A percentile compares a stretch with the other conserved stretches of the same genome.
phyloP scores from a whole-genome alignment of 441 rosid species.

The Eutrema salsugineum region DNA sequence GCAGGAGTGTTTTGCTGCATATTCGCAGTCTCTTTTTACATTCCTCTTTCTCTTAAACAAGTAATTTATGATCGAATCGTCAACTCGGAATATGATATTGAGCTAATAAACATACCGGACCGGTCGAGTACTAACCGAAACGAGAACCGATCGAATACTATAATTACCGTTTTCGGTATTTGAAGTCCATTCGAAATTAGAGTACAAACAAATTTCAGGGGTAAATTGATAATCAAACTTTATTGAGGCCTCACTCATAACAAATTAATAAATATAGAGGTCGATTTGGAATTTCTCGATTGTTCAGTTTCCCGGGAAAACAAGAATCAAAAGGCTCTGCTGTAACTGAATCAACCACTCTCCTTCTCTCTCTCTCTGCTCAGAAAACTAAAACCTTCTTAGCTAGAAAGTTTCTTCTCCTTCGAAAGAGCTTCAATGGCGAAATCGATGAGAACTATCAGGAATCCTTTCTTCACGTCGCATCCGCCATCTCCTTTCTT shows the following conservation, averaged over 20 bases:
- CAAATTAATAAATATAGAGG: not conserved
- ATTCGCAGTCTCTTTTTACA: not conserved
- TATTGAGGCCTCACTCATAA: not conserved
- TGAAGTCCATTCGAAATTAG: not conserved
- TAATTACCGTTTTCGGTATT: not conserved
- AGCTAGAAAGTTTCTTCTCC: not conserved
- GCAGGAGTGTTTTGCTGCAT: not conserved
- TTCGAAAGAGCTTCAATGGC: slow-evolving; percentile 42
- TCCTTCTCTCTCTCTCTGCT: not conserved
- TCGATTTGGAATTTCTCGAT: not conserved
- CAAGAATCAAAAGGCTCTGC: not conserved
- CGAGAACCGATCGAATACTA: not conserved
- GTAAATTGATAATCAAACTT: not conserved
- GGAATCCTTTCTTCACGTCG: slow-evolving; percentile 40
- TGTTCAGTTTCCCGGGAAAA: slow-evolving; percentile 18
- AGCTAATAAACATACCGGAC: not conserved
- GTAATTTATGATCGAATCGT: not conserved
- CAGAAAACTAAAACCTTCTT: not conserved
- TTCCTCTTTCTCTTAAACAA: not conserved
- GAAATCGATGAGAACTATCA: slow-evolving; percentile 48
- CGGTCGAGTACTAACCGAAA: not conserved
- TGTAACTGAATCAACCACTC: slow-evolving; percentile 15
- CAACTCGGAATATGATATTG: no score
- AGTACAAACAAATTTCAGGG: not conserved
- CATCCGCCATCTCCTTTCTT: slow-evolving; percentile 42